Evolutionary conservation across 1,284 basidiomycete species (phyloP), one percentile per base, ranked within the genome.

Genomic region (Rhodofomes roseus): DNA sequence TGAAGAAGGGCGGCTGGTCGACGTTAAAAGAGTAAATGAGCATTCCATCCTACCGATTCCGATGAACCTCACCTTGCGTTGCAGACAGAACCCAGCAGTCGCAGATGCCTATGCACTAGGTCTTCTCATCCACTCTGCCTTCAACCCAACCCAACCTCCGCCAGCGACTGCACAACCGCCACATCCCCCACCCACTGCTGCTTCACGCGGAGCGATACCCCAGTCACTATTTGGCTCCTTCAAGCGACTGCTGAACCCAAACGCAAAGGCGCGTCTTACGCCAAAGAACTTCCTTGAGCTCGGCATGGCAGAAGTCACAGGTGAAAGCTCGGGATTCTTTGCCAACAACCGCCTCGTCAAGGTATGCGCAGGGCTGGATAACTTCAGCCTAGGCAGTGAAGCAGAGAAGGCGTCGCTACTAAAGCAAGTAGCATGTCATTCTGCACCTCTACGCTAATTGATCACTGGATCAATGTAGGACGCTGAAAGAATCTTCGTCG

Each of bases 161-260:
- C 92, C 90, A 37, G 77, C 89, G 12, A 88, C 89, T 0, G 77
- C 83, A 0, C 79, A 83, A 44, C 86, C 86, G 1, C 91, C 88
- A 2, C 90, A 89, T 69, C 83, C 84, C 37, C 87, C 89, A 0
- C 92, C 92, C 8, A 79, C 83, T 25, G 79, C 87, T 22, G 85
- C 89, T 0, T 87, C 87, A 1, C 84, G 91, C 8, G 96, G 94
- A 1, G 72, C 82, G 1, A 92, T 98, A 34, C 96, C 97, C 0
- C 73, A 77, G 2, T 68, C 83, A 0, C 73, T 99, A 1, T 98
- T 96, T 70, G 82, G 89, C 0, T 79, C 85, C 0, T 95, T 91
- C 79, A 96, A 95, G 74, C 89, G 87, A 57, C 86, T 99, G 58
- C 79, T 98, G 6, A 93, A 93, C 62, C 94, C 96, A 0, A 96